Conservation (phyloP, 2,329 filamentous ascomycete genomes). For the Pseudogymnoascus sp. region DNA sequence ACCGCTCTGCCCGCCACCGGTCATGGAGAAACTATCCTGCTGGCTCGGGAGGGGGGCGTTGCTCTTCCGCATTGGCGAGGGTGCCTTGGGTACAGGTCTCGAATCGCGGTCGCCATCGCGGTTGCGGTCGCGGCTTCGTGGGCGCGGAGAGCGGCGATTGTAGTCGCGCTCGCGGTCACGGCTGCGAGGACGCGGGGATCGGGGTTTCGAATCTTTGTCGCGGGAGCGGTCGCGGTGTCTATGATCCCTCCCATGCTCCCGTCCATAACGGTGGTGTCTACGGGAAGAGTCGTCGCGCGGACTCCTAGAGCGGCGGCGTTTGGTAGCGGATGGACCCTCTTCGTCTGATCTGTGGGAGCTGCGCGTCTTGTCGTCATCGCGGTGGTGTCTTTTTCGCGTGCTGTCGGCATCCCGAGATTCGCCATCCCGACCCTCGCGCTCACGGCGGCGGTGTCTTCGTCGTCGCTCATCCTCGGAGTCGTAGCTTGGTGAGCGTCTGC, state of each 20-base stretch:
- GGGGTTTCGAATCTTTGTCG: background rate
- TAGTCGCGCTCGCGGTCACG: constrained; percentile 13
- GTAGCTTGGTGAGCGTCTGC: background rate
- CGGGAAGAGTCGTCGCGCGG: constrained; percentile 18
- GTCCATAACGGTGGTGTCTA: constrained; percentile 7
- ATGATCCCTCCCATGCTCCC: background rate
- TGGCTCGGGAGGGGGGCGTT: constrained; percentile 51
- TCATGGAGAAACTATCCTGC: constrained; percentile 49
- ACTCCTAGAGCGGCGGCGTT: constrained; percentile 25
- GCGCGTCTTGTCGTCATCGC: background rate
- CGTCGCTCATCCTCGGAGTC: background rate
- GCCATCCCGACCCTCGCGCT: background rate
- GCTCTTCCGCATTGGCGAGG: constrained; percentile 19
- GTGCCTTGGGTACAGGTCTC: constrained; percentile 17
- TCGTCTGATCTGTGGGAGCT: background rate
- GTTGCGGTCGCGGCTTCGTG: background rate
- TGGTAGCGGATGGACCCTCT: constrained; percentile 11
- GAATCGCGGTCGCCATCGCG: constrained; percentile 12
- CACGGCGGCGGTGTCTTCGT: background rate
- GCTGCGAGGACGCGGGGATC: background rate
- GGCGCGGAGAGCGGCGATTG: background rate
- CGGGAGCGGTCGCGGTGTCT: constrained; percentile 2
- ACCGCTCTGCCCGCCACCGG: constrained; percentile 30
- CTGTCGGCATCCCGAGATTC: background rate
- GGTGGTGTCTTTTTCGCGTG: background rate